These are phyloP conservation scores for Rhodamnia argentea DNA, from an alignment of 345 rosid genomes.

Conservation along the genomic window DNA sequence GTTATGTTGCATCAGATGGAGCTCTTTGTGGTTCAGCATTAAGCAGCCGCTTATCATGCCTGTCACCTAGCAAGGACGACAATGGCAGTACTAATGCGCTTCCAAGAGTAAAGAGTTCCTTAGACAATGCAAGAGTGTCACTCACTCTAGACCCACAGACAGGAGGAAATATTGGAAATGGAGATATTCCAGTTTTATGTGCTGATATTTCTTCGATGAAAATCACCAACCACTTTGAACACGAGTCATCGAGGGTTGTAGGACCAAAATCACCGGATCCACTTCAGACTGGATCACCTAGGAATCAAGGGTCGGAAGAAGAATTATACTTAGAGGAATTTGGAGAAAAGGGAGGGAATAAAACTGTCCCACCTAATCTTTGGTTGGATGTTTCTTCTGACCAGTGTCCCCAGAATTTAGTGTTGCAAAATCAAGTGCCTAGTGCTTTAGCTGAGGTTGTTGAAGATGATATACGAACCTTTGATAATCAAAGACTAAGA, in stretches of 20 bases:
- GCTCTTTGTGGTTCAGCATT: conserved; percentile 7
- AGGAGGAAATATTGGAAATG: conserved; percentile 5
- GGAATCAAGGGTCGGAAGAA: background rate
- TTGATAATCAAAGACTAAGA: conserved; percentile 24
- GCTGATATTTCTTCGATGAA: conserved; percentile 2
- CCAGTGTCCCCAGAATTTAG: background rate
- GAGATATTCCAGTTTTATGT: conserved; percentile 12
- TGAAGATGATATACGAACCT: conserved; percentile 28
- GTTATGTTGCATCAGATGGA: conserved; percentile 10
- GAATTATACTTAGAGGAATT: background rate
- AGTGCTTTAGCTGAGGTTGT: conserved; percentile 4
- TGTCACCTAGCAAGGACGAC: conserved; percentile 13
- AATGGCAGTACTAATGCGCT: conserved; percentile 5
- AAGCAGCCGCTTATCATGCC: conserved; percentile 15
- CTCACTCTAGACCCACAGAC: conserved; percentile 2
- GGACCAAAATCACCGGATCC: background rate
- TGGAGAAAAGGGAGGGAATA: background rate
- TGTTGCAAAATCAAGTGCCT: background rate
- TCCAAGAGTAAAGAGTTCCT: conserved; percentile 8
- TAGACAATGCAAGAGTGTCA: conserved; percentile 3
- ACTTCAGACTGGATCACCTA: background rate
- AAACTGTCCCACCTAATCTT: background rate
- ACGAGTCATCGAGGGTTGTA: background rate
- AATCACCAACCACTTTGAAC: background rate
- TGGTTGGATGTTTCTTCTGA: background rate